Evolutionary conservation across 257 asterid genomes (phyloP).

Genomic region (Solanum sparsipilum): DNA sequence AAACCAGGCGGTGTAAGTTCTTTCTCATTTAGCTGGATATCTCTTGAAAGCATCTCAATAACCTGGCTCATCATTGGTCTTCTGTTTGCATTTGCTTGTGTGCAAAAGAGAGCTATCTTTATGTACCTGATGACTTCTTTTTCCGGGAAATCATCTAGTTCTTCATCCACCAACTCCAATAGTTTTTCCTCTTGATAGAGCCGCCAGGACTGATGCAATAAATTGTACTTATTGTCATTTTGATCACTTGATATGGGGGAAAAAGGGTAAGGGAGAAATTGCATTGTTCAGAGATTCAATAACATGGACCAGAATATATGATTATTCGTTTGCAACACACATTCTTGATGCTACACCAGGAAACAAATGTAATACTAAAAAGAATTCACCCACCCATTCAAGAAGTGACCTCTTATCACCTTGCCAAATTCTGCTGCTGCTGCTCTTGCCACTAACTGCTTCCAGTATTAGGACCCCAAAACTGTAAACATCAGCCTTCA

Average conservation of each 20-base stretch:
- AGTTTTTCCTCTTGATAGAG: conserved; percentile 50
- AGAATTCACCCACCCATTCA: conserved; percentile 60
- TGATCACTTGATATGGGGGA: not conserved
- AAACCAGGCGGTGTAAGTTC: conserved; percentile 79
- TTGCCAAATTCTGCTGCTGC: conserved; percentile 43
- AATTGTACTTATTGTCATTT: not conserved
- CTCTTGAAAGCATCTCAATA: conserved; percentile 59
- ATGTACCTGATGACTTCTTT: conserved; percentile 54
- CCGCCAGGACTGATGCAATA: conserved; percentile 56
- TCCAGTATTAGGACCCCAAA: conserved; percentile 80
- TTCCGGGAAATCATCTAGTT: conserved; percentile 45
- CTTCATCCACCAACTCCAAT: conserved; percentile 67
- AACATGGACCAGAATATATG: not conserved
- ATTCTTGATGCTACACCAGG: not conserved
- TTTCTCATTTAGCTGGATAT: conserved; percentile 60
- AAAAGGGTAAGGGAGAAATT: not conserved
- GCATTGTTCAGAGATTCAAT: not conserved
- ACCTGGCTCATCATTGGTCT: conserved; percentile 93
- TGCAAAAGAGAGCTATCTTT: conserved; percentile 85
- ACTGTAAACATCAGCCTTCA: conserved; percentile 89
- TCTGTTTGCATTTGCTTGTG: conserved; percentile 69
- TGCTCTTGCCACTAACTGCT: conserved; percentile 66
- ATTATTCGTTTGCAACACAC: not conserved
- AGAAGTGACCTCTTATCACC: conserved; percentile 49
- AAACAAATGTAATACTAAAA: not conserved